Conservation (phyloP, 306 rosid genomes). For the Castanea sativa region DNA sequence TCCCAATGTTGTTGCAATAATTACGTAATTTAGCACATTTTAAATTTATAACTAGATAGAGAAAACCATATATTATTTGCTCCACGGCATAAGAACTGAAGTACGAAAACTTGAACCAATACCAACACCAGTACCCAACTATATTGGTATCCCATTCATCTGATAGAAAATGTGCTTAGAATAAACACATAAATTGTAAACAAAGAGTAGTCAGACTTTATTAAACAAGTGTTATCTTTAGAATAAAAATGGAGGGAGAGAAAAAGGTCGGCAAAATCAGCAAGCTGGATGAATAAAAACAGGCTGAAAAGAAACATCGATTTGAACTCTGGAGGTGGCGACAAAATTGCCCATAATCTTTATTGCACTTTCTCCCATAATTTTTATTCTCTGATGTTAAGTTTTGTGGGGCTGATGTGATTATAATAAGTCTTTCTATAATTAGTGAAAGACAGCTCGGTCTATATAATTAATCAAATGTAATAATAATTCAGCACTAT, state of each 20-base stretch:
- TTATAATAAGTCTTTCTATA: neutral
- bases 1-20: conserved; percentile 37
- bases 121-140: neutral
- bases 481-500: neutral
- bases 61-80: neutral
- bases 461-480: neutral
- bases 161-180: no score
- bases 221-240: neutral
- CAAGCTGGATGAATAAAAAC: neutral
- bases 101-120: neutral
- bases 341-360: conserved; percentile 32
- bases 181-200: neutral
- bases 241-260: neutral
- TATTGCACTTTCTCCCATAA: neutral
- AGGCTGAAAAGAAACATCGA: neutral
- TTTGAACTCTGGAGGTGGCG: conserved; percentile 10
- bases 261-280: neutral
- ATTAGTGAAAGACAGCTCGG: conserved; percentile 25
- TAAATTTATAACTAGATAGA: neutral
- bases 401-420: conserved; percentile 6
- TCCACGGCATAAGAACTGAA: neutral
- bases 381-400: conserved; percentile 4
- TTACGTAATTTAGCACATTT: conserved; percentile 12
- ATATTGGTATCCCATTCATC: no score
- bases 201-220: neutral